A percentile compares a stretch with the other conserved stretches of the same genome.
Evolutionary conservation across 2,329 filamentous ascomycete genomes (phyloP).

Genomic region (Colletotrichum eremochloae): DNA sequence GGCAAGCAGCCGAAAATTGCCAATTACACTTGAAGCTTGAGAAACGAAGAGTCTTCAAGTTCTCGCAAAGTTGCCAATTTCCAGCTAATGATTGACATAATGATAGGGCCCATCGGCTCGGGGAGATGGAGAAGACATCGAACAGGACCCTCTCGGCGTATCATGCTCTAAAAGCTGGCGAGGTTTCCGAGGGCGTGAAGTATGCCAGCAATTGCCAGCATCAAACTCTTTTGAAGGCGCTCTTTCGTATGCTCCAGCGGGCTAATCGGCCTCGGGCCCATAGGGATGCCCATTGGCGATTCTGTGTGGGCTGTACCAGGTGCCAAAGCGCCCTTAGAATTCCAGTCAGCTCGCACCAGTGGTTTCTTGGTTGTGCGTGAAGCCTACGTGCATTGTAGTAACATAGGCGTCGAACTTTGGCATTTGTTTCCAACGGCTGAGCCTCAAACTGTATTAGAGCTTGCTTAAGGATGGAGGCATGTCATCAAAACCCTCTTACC

Average conservation of each 20-base stretch:
- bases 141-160: slow-evolving; percentile 4
- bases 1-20: no score
- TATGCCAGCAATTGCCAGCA: slow-evolving; percentile 10
- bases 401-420: slow-evolving; percentile 11
- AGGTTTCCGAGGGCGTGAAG: slow-evolving; percentile 8
- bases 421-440: neutral
- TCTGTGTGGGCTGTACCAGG: slow-evolving; percentile 7
- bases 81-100: no score
- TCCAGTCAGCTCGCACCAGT: neutral
- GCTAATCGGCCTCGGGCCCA: neutral
- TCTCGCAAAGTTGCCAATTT: no score
- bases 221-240: slow-evolving; percentile 7
- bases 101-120: no score
- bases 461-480: neutral
- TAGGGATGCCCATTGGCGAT: neutral
- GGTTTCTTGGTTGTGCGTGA: neutral
- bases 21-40: no score
- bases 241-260: neutral
- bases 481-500: neutral
- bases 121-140: slow-evolving; percentile 9
- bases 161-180: slow-evolving; percentile 2
- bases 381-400: slow-evolving; percentile 15
- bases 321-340: neutral
- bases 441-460: neutral
- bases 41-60: no score